Evolutionary conservation across 1,284 basidiomycete species (phyloP), one percentile per base, ranked within the genome.

Genomic region (Pyrrhoderma lamaoense): DNA sequence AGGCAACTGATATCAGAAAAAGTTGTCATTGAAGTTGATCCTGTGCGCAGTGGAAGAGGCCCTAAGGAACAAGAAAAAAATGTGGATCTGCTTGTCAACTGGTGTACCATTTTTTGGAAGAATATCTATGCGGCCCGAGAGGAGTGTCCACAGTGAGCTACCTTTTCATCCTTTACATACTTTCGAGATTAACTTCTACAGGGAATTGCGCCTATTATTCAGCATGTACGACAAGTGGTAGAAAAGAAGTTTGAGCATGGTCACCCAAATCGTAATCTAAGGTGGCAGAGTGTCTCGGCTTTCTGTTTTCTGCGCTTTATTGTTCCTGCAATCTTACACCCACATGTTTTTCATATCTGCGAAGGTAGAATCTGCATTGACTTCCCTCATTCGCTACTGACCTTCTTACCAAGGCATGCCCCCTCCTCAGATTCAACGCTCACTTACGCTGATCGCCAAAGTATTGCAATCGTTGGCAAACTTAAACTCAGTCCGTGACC

Each of bases 241-340:
- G 84, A 86, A 61, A 69, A 71, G 52, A 75, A 77, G 31, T 85
- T 85, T 62, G 68, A 70, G 47, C 62, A 65, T 27, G 69, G 73
- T 21, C 27, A 31, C 11, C 27, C 27, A 31, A 77, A 74, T 58
- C 70, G 68, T 45, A 75, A 82, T 40, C 69, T 89, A 38, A 83
- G 79, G 31, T 82, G 77, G 75, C 88, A 90, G 64, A 82, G 84
- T 60, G 85, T 92, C 40, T 88, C 85, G 38, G 89, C 89, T 0
- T 92, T 92, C 64, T 80, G 85, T 61, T 92, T 92, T 64, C 72
- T 92, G 35, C 78, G 89, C 42, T 89, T 93, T 65, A 82, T 93
- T 59, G 83, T 88, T 16, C 88, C 87, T 39, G 85, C 83, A 21
- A 84, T 90, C 51, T 70, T 90, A 18, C 75, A 86, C 63, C 87